Conservation (phyloP, 2,329 filamentous ascomycete genomes). For the Aspergillus fructus region DNA sequence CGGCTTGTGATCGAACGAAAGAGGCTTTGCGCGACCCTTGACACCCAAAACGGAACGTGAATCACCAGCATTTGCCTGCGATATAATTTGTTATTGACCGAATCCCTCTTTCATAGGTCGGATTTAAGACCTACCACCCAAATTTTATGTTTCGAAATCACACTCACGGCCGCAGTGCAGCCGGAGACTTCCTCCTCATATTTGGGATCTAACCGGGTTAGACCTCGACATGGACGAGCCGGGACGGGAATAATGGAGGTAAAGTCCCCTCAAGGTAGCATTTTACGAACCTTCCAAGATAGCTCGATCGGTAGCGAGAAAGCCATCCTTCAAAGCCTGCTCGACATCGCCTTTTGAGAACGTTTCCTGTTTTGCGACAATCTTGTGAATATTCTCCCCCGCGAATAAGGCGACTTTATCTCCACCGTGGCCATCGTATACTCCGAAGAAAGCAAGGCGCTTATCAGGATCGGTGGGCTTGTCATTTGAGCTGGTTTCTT, state of each 20-base stretch:
- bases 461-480: conserved; percentile 65
- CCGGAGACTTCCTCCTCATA: conserved; percentile 98
- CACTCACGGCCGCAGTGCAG: conserved; percentile 88
- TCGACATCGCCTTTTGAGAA: conserved; percentile 91
- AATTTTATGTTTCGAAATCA: conserved; percentile 89
- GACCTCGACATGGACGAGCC: background rate
- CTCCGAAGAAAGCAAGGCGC: conserved; percentile 91
- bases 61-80: conserved; percentile 91
- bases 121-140: conserved; percentile 72
- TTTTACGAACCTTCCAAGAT: conserved; percentile 79
- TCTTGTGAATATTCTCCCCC: conserved; percentile 89
- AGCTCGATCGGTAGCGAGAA: conserved; percentile 90
- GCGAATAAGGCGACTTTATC: conserved; percentile 94
- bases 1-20: conserved; percentile 99
- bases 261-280: background rate
- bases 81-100: conserved; percentile 25
- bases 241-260: background rate
- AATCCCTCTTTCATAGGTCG: background rate
- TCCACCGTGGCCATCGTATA: conserved; percentile 96
- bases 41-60: conserved; percentile 93
- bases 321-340: conserved; percentile 95
- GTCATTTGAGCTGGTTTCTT: conserved; percentile 50
- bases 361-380: conserved; percentile 89
- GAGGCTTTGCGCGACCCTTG: conserved; percentile 93
- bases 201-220: conserved; percentile 69